phyloP scores from a whole-genome alignment of 1,284 basidiomycete species.

The Pseudozyma thailandica region DNA sequence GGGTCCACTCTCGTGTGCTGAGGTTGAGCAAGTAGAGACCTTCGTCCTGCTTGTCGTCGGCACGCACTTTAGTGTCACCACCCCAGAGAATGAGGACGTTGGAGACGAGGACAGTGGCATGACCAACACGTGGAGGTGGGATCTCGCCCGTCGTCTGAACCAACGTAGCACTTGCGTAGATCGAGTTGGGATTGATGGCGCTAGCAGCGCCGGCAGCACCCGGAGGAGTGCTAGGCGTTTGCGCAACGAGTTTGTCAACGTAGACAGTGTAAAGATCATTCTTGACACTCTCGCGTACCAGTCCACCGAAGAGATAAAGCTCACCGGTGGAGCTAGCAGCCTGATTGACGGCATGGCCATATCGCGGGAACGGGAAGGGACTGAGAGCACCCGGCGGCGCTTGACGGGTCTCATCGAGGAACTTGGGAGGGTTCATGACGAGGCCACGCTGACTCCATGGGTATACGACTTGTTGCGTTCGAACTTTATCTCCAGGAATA shows the following conservation, averaged over 20 bases:
- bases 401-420: constrained; percentile 64
- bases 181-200: constrained; percentile 53
- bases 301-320: constrained; percentile 94
- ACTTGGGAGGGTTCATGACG: constrained; percentile 65
- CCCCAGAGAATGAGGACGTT: constrained; percentile 98
- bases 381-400: constrained; percentile 65
- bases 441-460: constrained; percentile 66
- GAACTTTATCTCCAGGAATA: constrained; percentile 20
- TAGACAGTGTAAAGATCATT: constrained; percentile 84
- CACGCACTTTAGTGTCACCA: constrained; percentile 84
- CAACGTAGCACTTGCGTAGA: constrained; percentile 72
- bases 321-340: constrained; percentile 81
- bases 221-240: constrained; percentile 74
- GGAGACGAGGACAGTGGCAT: constrained; percentile 93
- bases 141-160: constrained; percentile 83
- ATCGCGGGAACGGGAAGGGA: constrained; percentile 87
- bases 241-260: constrained; percentile 73
- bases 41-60: constrained; percentile 87
- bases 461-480: constrained; percentile 60
- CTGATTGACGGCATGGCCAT: constrained; percentile 94
- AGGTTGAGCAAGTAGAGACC: constrained; percentile 94
- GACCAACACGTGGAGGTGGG: constrained; percentile 90
- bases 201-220: constrained; percentile 10
- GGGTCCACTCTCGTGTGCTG: constrained; percentile 88
- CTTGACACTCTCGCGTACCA: constrained; percentile 87